These are phyloP conservation scores for Mycena rosella DNA, from an alignment of 768 basidiomycete species.

Conservation along the genomic window DNA sequence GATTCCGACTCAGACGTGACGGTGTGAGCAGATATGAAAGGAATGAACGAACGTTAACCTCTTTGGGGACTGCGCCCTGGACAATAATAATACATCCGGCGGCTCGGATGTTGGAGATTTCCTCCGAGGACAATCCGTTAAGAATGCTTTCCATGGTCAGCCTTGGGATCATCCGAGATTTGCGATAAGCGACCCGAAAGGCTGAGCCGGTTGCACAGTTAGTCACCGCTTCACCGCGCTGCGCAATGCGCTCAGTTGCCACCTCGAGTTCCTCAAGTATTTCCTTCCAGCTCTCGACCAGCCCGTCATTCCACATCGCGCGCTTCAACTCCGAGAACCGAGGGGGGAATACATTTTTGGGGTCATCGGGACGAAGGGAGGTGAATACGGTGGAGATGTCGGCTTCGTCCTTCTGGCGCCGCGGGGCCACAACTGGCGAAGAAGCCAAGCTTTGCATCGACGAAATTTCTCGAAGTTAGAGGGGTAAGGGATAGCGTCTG, in stretches of 20 bases:
- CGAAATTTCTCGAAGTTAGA: too few species aligned
- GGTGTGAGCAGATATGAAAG: too few species aligned
- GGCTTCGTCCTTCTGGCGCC: not conserved
- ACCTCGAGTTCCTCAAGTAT: slow-evolving; percentile 63
- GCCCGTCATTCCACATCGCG: slow-evolving; percentile 58
- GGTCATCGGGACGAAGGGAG: not conserved
- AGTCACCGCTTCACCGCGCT: slow-evolving; percentile 59
- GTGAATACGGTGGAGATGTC: not conserved
- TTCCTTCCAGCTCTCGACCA: slow-evolving; percentile 67
- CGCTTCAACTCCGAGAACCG: slow-evolving; percentile 75
- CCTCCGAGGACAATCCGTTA: slow-evolving; percentile 60
- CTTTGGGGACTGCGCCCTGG: slow-evolving; percentile 66
- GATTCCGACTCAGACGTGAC: slow-evolving; percentile 25
- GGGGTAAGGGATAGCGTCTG: too few species aligned
- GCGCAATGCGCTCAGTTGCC: slow-evolving; percentile 37
- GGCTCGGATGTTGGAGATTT: slow-evolving; percentile 59
- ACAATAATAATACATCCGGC: slow-evolving; percentile 71
- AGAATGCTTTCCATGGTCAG: slow-evolving; percentile 59
- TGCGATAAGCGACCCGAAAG: not conserved
- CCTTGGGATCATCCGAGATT: slow-evolving; percentile 63
- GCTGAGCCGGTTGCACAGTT: not conserved
- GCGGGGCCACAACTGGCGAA: not conserved
- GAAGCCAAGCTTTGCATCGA: too few species aligned
- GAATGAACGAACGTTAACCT: slow-evolving; percentile 56
- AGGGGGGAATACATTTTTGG: slow-evolving; percentile 13